Evolutionary conservation across 192 early-diverging fungal genomes (phyloP).

Genomic region (Podila epicladia): DNA sequence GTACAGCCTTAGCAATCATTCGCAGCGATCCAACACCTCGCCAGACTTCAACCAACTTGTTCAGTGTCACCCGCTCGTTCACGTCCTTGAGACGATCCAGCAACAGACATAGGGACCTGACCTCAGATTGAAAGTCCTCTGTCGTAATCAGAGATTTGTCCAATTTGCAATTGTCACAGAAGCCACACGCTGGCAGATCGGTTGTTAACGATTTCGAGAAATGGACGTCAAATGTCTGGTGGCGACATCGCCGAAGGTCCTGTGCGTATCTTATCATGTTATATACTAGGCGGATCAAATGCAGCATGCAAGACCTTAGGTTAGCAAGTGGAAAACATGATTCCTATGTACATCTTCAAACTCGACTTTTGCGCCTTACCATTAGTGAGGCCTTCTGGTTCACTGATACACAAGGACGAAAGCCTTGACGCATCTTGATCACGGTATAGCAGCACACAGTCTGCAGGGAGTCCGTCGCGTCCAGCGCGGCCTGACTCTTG

Average conservation of each 20-base stretch:
- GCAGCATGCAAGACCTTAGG: neutral
- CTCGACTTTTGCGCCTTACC: conserved; percentile 17
- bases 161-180: conserved; percentile 60
- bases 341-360: neutral
- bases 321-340: neutral
- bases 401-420: conserved; percentile 66
- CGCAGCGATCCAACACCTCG: conserved; percentile 50
- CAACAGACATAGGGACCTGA: conserved; percentile 44
- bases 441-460: conserved; percentile 76
- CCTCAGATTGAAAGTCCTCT: conserved; percentile 60
- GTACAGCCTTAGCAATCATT: conserved; percentile 41
- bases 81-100: conserved; percentile 26
- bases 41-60: conserved; percentile 59
- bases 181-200: conserved; percentile 37
- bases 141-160: conserved; percentile 22
- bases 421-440: conserved; percentile 70
- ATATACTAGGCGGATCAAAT: conserved; percentile 49
- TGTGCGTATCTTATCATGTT: conserved; percentile 73
- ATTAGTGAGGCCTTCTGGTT: conserved; percentile 65
- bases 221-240: conserved; percentile 66
- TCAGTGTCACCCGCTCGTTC: conserved; percentile 59
- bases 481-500: conserved; percentile 82
- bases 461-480: conserved; percentile 72
- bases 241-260: conserved; percentile 67
- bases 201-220: conserved; percentile 53